phyloP scores from a whole-genome alignment of 164 flowering plant species.

The Vitis riparia region DNA sequence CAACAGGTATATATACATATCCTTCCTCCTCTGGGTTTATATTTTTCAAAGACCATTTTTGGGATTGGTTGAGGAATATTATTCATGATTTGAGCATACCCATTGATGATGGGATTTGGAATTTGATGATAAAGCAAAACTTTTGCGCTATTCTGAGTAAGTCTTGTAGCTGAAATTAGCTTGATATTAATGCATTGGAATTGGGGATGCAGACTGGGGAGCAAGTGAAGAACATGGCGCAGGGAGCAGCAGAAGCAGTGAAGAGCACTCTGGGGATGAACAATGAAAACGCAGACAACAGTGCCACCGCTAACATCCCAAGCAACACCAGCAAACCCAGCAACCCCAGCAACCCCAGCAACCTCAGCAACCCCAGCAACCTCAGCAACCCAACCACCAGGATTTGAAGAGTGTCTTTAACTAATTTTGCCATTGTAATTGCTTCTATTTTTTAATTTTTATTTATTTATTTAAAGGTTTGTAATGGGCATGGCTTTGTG shows the following conservation, averaged over 20 bases:
- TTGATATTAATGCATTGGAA: neutral
- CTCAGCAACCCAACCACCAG: neutral
- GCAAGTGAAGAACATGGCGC: slow-evolving; percentile 47
- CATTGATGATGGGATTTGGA: neutral
- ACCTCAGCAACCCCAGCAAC: slow-evolving; percentile 6
- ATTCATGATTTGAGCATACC: too few relatives aligned
- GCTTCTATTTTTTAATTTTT: too few relatives aligned
- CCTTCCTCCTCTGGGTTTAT: neutral
- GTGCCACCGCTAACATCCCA: slow-evolving; percentile 5
- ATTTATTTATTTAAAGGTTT: too few relatives aligned
- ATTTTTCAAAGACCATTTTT: too few relatives aligned
- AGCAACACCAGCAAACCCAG: slow-evolving; percentile 4
- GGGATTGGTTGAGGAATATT: too few relatives aligned
- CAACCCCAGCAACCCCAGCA: slow-evolving; percentile 1
- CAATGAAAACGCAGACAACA: slow-evolving; percentile 7
- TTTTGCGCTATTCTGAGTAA: too few relatives aligned
- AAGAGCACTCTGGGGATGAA: slow-evolving; percentile 47
- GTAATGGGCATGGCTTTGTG: too few relatives aligned
- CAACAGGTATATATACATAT: slow-evolving; percentile 26
- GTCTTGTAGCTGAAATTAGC: too few relatives aligned
- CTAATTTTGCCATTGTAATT: too few relatives aligned
- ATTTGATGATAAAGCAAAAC: too few relatives aligned
- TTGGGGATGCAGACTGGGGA: slow-evolving; percentile 39
- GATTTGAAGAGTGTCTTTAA: neutral
- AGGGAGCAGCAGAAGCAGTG: slow-evolving; percentile 53